These are phyloP conservation scores for Sarcomyxa edulis DNA, from an alignment of 768 basidiomycete species.

Conservation along the genomic window DNA sequence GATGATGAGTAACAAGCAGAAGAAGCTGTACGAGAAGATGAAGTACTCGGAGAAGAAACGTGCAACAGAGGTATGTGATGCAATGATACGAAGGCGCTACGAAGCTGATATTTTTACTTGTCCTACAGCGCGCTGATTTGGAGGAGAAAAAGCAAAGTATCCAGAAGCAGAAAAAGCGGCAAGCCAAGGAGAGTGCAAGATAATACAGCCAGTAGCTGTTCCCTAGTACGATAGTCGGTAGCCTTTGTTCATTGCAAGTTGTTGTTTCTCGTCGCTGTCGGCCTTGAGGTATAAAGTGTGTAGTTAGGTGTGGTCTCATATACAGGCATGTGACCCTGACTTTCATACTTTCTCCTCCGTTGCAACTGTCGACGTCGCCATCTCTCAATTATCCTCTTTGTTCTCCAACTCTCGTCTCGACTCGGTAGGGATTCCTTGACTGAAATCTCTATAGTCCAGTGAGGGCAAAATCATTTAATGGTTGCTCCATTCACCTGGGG, in stretches of 20 bases:
- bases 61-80: slow-evolving; percentile 73
- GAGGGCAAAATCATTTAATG: slow-evolving; percentile 2
- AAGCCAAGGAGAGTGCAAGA: too few relatives aligned
- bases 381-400: not conserved
- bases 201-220: too few relatives aligned
- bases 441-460: slow-evolving; percentile 10
- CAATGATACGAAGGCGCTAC: too few relatives aligned
- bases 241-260: too few relatives aligned
- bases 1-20: slow-evolving; percentile 95
- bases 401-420: slow-evolving; percentile 1
- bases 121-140: slow-evolving; percentile 51
- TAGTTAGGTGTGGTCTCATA: too few relatives aligned
- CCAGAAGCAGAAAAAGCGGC: slow-evolving; percentile 45
- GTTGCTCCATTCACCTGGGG: slow-evolving; percentile 4
- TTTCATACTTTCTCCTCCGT: too few relatives aligned
- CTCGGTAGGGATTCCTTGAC: slow-evolving; percentile 14
- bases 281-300: too few relatives aligned
- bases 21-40: slow-evolving; percentile 91
- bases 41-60: slow-evolving; percentile 80
- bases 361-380: too few relatives aligned
- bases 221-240: too few relatives aligned
- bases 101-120: slow-evolving; percentile 3
- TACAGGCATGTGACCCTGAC: too few relatives aligned
- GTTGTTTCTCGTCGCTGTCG: too few relatives aligned
- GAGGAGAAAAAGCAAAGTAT: slow-evolving; percentile 54